Evolutionary conservation across 108 stramenopile species (phyloP).

Genomic region (Aureococcus anophagefferens): DNA sequence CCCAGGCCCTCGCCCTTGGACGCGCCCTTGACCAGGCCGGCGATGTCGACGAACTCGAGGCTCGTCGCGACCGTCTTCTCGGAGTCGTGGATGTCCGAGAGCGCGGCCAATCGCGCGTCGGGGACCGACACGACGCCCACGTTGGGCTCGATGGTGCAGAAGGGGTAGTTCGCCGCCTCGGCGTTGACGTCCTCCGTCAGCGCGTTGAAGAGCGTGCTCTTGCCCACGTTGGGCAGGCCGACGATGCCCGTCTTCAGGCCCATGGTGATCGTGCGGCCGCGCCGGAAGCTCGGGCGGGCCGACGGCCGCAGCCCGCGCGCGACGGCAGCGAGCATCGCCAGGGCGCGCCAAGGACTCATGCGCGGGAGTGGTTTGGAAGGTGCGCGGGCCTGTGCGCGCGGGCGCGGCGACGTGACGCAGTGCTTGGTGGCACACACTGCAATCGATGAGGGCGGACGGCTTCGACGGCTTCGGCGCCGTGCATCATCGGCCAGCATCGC

Average conservation of each 20-base stretch:
- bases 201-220: constrained; percentile 94
- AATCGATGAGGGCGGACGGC: too few relatives aligned
- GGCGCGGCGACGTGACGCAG: too few relatives aligned
- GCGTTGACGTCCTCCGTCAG: constrained; percentile 85
- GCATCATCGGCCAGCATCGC: too few relatives aligned
- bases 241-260: constrained; percentile 82
- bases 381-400: too few relatives aligned
- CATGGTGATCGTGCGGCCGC: not conserved
- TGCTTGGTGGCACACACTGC: too few relatives aligned
- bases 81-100: constrained; percentile 68
- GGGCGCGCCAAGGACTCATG: too few relatives aligned
- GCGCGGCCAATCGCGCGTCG: constrained; percentile 60
- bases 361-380: too few relatives aligned
- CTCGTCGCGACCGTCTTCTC: constrained; percentile 73
- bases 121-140: constrained; percentile 88
- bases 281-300: too few relatives aligned
- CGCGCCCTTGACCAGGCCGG: constrained; percentile 97
- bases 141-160: constrained; percentile 92
- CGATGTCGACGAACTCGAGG: constrained; percentile 97
- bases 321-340: too few relatives aligned
- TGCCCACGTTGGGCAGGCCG: constrained; percentile 94
- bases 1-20: constrained; percentile 91
- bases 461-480: too few relatives aligned
- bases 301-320: too few relatives aligned
- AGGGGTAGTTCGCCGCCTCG: constrained; percentile 68